Evolutionary conservation across 2,329 filamentous ascomycete species (phyloP).

Genomic region (Penicillium sp.): DNA sequence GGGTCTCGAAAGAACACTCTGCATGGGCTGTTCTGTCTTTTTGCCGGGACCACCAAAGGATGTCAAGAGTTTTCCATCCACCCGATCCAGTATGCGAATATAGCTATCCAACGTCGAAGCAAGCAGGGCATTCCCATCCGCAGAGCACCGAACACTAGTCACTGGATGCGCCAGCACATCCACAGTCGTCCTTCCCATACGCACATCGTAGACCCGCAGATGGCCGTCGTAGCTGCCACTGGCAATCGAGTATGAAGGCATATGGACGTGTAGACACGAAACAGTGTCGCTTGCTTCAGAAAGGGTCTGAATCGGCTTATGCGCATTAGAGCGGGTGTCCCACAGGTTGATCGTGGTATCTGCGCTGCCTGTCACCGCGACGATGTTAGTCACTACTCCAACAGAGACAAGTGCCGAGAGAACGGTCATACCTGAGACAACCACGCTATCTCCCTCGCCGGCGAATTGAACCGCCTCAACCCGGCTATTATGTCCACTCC

Average conservation of each 20-base stretch:
- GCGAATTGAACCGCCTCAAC: slow-evolving; percentile 76
- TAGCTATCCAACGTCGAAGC: slow-evolving; percentile 70
- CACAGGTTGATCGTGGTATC: slow-evolving; percentile 42
- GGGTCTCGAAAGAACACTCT: slow-evolving; percentile 12
- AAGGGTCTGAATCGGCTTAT: slow-evolving; percentile 42
- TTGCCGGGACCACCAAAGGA: slow-evolving; percentile 53
- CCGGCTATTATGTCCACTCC: slow-evolving; percentile 63
- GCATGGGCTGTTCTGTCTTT: slow-evolving; percentile 39
- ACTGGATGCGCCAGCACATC: slow-evolving; percentile 64
- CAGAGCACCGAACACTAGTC: slow-evolving; percentile 67
- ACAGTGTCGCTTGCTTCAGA: slow-evolving; percentile 40
- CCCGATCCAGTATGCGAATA: slow-evolving; percentile 73
- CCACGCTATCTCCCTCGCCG: slow-evolving; percentile 65
- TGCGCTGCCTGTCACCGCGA: slow-evolving; percentile 35
- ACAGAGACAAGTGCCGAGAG: not conserved
- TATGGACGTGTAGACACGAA: slow-evolving; percentile 37
- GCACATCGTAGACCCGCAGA: slow-evolving; percentile 73
- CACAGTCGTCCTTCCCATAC: slow-evolving; percentile 63
- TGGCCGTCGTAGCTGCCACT: slow-evolving; percentile 79
- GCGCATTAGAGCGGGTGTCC: slow-evolving; percentile 38
- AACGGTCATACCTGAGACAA: slow-evolving; percentile 53
- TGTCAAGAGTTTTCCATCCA: slow-evolving; percentile 65
- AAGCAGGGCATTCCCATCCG: slow-evolving; percentile 67
- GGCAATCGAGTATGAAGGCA: slow-evolving; percentile 50
- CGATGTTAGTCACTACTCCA: not conserved